These are phyloP conservation scores for Picea mariana DNA, from an alignment of 83 land plant species.

Conservation along the genomic window DNA sequence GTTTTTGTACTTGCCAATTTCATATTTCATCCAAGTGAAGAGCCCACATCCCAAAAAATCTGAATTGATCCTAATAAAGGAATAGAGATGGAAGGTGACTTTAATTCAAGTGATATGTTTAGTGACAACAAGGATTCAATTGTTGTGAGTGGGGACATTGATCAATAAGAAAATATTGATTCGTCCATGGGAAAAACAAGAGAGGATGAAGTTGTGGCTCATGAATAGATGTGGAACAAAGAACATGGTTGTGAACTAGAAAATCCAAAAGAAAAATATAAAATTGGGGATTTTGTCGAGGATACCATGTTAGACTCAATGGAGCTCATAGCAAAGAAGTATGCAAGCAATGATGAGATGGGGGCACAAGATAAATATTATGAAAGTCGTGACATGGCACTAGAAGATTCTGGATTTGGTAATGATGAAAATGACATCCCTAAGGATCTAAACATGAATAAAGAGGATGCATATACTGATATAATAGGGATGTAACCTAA, in stretches of 20 bases:
- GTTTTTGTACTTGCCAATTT: not conserved
- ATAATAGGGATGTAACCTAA: slow-evolving; percentile 52
- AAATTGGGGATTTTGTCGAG: slow-evolving; percentile 66
- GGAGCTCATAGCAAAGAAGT: slow-evolving; percentile 81
- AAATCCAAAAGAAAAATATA: slow-evolving; percentile 66
- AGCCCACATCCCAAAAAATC: slow-evolving; percentile 21
- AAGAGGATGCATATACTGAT: slow-evolving; percentile 54
- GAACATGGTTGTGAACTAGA: slow-evolving; percentile 58
- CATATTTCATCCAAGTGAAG: slow-evolving; percentile 39
- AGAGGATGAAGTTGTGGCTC: slow-evolving; percentile 53
- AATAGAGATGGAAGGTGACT: slow-evolving; percentile 94
- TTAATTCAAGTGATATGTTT: slow-evolving; percentile 64
- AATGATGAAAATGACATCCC: slow-evolving; percentile 17
- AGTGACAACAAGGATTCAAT: slow-evolving; percentile 81
- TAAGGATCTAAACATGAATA: slow-evolving; percentile 52
- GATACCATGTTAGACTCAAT: slow-evolving; percentile 34
- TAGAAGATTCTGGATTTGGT: slow-evolving; percentile 10
- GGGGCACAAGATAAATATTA: slow-evolving; percentile 13
- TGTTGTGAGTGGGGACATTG: slow-evolving; percentile 47
- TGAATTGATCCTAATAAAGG: slow-evolving; percentile 69
- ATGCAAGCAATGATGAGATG: slow-evolving; percentile 15
- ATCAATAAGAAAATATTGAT: slow-evolving; percentile 63
- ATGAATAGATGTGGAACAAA: slow-evolving; percentile 78
- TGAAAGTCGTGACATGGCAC: not conserved
- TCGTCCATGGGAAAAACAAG: slow-evolving; percentile 82